Evolutionary conservation across 164 flowering plant genomes (phyloP).

Genomic region (Nymphaea colorata): DNA sequence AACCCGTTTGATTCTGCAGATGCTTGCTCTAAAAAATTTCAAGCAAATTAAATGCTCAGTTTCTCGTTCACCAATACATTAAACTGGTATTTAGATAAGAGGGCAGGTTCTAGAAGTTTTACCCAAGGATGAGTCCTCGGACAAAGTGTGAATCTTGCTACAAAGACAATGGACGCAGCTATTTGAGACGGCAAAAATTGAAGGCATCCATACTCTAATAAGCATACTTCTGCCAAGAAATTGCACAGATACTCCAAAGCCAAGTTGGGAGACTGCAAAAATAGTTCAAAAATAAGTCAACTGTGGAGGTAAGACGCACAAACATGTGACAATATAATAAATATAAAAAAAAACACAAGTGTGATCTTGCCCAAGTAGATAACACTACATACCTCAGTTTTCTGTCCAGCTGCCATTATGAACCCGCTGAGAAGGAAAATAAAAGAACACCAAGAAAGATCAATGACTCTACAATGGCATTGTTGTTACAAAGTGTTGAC

Average conservation of each 20-base stretch:
- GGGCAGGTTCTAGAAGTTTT: neutral
- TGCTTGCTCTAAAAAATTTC: slow-evolving; percentile 19
- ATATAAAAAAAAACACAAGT: no score
- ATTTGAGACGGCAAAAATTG: slow-evolving; percentile 64
- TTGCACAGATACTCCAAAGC: slow-evolving; percentile 58
- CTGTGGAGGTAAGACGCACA: neutral
- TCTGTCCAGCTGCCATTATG: slow-evolving; percentile 39
- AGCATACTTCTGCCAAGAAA: slow-evolving; percentile 74
- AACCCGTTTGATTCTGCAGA: slow-evolving; percentile 33
- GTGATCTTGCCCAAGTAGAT: neutral
- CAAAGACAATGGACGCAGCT: slow-evolving; percentile 65
- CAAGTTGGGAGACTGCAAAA: slow-evolving; percentile 37
- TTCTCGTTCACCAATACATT: neutral
- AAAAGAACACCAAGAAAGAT: neutral
- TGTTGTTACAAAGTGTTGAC: neutral
- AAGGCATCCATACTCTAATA: slow-evolving; percentile 55
- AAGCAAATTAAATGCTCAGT: neutral
- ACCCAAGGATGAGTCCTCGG: slow-evolving; percentile 68
- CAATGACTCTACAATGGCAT: neutral
- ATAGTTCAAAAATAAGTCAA: neutral
- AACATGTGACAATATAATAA: neutral
- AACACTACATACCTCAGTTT: neutral
- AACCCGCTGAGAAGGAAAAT: slow-evolving; percentile 36
- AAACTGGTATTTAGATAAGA: neutral
- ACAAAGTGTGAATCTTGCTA: slow-evolving; percentile 43